A percentile compares a stretch with the other conserved stretches of the same genome.
phyloP scores from a whole-genome alignment of 228 moss, liverwort and hornwort genomes.

The Sphagnum fallax region DNA sequence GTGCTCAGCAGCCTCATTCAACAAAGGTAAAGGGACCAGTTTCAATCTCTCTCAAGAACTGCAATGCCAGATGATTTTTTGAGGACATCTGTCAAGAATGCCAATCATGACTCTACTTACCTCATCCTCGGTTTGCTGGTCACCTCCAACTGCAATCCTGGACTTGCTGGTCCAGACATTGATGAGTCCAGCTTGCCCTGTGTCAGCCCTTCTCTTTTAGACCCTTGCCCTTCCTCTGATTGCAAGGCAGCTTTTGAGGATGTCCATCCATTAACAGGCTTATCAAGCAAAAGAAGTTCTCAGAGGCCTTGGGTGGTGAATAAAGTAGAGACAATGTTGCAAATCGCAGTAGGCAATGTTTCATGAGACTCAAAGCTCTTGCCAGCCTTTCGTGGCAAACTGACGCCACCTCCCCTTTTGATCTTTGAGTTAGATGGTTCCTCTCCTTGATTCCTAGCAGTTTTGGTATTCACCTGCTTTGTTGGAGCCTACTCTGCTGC shows the following conservation, averaged over 20 bases:
- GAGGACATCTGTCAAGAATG: too few relatives aligned
- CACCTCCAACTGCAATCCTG: slow-evolving; percentile 7
- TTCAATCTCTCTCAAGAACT: too few relatives aligned
- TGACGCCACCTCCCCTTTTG: slow-evolving; percentile 7
- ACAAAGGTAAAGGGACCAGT: too few relatives aligned
- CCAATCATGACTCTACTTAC: slow-evolving; percentile 15
- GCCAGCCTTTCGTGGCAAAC: slow-evolving; percentile 2
- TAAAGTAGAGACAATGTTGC: slow-evolving; percentile 15
- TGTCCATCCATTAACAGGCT: slow-evolving; percentile 2
- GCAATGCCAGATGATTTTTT: too few relatives aligned
- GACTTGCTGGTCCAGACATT: not conserved
- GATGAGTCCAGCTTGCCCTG: slow-evolving; percentile 10
- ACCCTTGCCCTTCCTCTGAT: slow-evolving; percentile 9
- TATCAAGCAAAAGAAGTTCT: slow-evolving; percentile 7
- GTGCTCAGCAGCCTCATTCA: too few relatives aligned
- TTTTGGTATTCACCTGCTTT: too few relatives aligned
- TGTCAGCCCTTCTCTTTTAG: slow-evolving; percentile 2
- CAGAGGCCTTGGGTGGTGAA: slow-evolving; percentile 22
- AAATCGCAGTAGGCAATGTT: slow-evolving; percentile 13
- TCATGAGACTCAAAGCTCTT: slow-evolving; percentile 5
- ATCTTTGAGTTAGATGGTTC: slow-evolving; percentile 4
- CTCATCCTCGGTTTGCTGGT: slow-evolving; percentile 40
- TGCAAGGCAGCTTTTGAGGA: not conserved
- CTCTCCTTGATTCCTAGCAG: too few relatives aligned
- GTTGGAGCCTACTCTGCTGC: slow-evolving; percentile 2